These are phyloP conservation scores for Exophiala sp. DNA, from an alignment of 2,329 filamentous ascomycete genomes.

Conservation along the genomic window DNA sequence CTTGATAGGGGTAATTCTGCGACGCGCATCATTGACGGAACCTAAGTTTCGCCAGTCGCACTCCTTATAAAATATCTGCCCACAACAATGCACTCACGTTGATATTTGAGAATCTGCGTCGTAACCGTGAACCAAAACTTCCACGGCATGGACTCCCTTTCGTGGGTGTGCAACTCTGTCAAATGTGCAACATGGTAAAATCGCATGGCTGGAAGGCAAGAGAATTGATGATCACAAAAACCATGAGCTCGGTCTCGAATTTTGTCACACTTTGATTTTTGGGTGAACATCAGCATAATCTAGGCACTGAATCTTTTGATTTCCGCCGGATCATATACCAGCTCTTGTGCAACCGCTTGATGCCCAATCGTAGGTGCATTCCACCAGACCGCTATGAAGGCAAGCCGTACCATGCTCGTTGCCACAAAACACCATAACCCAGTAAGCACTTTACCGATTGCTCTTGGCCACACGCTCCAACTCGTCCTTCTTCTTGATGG, in stretches of 20 bases:
- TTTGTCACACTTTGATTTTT: constrained; percentile 13
- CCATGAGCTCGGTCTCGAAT: not conserved
- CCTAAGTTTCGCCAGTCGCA: no score
- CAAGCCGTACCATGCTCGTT: constrained; percentile 16
- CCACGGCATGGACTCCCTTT: no score
- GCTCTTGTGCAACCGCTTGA: constrained; percentile 1
- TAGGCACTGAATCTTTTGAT: constrained; percentile 12
- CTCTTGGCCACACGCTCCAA: constrained; percentile 99
- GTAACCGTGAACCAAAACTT: no score
- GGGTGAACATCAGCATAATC: constrained; percentile 13
- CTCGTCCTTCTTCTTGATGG: constrained; percentile 99
- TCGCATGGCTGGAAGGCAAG: not conserved
- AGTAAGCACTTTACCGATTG: constrained; percentile 79
- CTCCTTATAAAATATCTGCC: no score
- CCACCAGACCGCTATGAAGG: constrained; percentile 12
- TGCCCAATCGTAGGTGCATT: constrained; percentile 1
- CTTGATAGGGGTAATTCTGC: no score
- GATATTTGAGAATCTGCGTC: no score
- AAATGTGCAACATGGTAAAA: no score
- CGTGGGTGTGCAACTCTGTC: no score
- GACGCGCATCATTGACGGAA: no score
- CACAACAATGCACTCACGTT: no score
- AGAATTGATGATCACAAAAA: not conserved
- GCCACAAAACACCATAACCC: constrained; percentile 11
- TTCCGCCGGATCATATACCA: constrained; percentile 1